A percentile compares a stretch with the other conserved stretches of the same genome.
These are phyloP conservation scores for Amaranthus palmeri DNA, from an alignment of 148 eudicot species.

Conservation along the genomic window DNA sequence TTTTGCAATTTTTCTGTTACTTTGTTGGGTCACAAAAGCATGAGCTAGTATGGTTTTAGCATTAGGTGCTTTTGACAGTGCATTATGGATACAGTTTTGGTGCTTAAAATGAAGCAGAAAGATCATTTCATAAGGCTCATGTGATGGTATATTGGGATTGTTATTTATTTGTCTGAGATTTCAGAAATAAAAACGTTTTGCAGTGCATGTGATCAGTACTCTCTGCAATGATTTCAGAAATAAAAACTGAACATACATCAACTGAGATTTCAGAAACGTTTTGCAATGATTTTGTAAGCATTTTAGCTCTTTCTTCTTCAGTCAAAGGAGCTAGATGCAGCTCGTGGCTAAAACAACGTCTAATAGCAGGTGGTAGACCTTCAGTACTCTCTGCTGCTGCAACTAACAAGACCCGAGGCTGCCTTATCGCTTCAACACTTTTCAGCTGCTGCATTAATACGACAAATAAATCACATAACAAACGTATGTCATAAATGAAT, in stretches of 20 bases:
- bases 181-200: slow-evolving; percentile 44
- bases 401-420: slow-evolving; percentile 55
- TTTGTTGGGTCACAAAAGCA: not conserved
- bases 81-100: not conserved
- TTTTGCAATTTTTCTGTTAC: not conserved
- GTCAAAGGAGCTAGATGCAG: slow-evolving; percentile 70
- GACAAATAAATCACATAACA: slow-evolving; percentile 1
- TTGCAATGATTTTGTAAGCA: slow-evolving; percentile 64
- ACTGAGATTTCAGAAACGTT: slow-evolving; percentile 46
- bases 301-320: slow-evolving; percentile 76
- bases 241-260: slow-evolving; percentile 47
- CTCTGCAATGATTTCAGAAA: not conserved
- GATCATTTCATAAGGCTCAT: not conserved
- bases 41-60: not conserved
- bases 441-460: slow-evolving; percentile 41
- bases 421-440: slow-evolving; percentile 34
- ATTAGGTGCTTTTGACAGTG: not conserved
- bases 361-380: slow-evolving; percentile 80
- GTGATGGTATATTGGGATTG: not conserved
- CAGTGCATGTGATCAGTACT: slow-evolving; percentile 23
- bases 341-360: slow-evolving; percentile 96
- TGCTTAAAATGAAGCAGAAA: not conserved
- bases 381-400: slow-evolving; percentile 81
- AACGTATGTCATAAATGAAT: not conserved
- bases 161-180: not conserved